These are phyloP conservation scores for Fusarium sp. DNA, from an alignment of 2,329 filamentous ascomycete genomes.

Conservation along the genomic window DNA sequence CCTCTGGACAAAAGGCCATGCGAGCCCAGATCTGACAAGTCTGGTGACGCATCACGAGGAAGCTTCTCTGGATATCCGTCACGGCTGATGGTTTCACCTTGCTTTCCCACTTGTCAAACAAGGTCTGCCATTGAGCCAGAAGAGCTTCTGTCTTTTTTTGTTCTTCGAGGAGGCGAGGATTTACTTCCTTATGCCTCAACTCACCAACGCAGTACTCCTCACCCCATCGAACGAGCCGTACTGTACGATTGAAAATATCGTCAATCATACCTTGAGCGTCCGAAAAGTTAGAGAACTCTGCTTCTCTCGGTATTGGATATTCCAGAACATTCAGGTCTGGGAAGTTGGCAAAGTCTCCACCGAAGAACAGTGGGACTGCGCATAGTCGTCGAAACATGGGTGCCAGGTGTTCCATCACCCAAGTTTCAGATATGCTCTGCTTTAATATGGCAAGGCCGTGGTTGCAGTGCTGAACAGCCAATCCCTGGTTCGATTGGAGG, in stretches of 20 bases:
- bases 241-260: constrained; percentile 11
- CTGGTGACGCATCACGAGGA: constrained; percentile 1
- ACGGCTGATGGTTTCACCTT: background rate
- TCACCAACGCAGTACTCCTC: background rate
- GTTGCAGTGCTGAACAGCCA: constrained; percentile 1
- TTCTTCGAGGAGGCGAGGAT: background rate
- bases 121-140: background rate
- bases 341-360: background rate
- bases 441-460: constrained; percentile 3
- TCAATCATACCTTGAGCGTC: constrained; percentile 20
- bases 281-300: constrained; percentile 2
- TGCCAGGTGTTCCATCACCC: background rate
- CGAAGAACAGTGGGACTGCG: constrained; percentile 3
- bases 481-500: background rate
- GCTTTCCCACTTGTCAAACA: background rate
- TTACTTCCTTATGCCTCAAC: background rate
- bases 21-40: constrained; percentile 13
- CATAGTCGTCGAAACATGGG: constrained; percentile 4
- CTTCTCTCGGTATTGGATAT: background rate
- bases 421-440: background rate
- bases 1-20: constrained; percentile 5
- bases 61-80: background rate
- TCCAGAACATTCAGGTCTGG: background rate
- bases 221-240: background rate
- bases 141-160: background rate